Evolutionary conservation across 129 eudicot genomes (phyloP).

Genomic region (Daucus carota): DNA sequence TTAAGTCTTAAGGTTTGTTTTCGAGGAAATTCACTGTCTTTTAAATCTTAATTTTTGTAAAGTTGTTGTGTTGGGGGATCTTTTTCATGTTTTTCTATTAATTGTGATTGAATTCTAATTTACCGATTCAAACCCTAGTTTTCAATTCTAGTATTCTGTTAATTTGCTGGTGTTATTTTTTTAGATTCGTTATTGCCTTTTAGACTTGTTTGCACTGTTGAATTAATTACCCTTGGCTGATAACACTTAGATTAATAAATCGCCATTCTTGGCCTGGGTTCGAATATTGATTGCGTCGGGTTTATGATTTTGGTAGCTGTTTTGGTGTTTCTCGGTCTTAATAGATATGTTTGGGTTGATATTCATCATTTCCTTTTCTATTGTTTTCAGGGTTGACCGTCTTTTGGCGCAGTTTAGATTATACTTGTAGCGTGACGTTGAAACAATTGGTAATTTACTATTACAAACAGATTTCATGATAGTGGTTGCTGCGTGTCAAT

Average conservation of each 20-base stretch:
- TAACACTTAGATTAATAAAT: background rate
- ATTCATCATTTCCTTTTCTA: background rate
- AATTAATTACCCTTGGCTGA: background rate
- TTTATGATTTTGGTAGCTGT: background rate
- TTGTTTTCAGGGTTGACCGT: slow-evolving; percentile 3
- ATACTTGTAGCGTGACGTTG: background rate
- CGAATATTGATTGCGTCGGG: background rate
- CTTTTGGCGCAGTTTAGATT: background rate
- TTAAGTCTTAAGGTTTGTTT: slow-evolving; percentile 12
- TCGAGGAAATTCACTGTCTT: background rate
- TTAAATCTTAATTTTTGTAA: background rate
- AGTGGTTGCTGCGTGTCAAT: background rate
- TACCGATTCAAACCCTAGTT: background rate
- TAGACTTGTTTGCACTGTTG: background rate
- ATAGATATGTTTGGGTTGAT: background rate
- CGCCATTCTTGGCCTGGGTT: background rate
- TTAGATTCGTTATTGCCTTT: background rate
- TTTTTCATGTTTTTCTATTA: slow-evolving; percentile 1
- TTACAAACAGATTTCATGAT: background rate
- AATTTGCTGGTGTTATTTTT: background rate
- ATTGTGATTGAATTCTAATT: background rate
- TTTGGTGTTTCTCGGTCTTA: background rate
- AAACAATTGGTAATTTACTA: background rate
- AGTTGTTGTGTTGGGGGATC: slow-evolving; percentile 15
- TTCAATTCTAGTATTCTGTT: background rate